These are phyloP conservation scores for Styphnolobium japonicum DNA, from an alignment of 306 rosid genomes.

Conservation along the genomic window DNA sequence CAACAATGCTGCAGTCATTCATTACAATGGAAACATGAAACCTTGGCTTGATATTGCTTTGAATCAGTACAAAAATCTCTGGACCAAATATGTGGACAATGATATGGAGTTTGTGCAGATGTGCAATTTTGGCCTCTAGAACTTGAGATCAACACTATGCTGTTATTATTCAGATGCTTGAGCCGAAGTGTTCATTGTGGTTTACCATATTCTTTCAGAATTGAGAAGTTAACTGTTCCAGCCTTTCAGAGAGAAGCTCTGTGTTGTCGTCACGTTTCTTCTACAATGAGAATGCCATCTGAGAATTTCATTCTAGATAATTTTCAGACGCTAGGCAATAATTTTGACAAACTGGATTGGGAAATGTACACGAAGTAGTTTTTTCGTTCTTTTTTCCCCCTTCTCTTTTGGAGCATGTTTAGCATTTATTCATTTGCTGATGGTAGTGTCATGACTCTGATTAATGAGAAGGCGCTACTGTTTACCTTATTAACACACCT, in stretches of 20 bases:
- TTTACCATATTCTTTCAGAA: slow-evolving; percentile 14
- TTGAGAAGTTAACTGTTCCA: slow-evolving; percentile 43
- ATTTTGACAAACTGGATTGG: slow-evolving; percentile 23
- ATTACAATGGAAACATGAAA: slow-evolving; percentile 96
- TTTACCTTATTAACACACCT: slow-evolving; percentile 7
- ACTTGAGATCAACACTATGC: slow-evolving; percentile 24
- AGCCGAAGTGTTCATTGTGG: slow-evolving; percentile 25
- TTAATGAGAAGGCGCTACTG: slow-evolving; percentile 17
- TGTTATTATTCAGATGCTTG: slow-evolving; percentile 38
- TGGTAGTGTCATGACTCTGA: slow-evolving; percentile 13
- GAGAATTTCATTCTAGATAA: slow-evolving; percentile 10
- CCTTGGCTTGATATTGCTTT: slow-evolving; percentile 99
- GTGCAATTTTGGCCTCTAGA: slow-evolving; percentile 99
- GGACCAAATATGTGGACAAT: slow-evolving; percentile 94
- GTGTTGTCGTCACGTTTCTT: background rate
- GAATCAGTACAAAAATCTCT: slow-evolving; percentile 91
- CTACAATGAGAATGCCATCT: slow-evolving; percentile 6
- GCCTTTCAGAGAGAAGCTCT: slow-evolving; percentile 52
- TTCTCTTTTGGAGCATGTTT: too few species aligned
- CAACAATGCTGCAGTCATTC: slow-evolving; percentile 92
- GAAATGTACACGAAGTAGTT: slow-evolving; percentile 42
- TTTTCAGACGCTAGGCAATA: slow-evolving; percentile 9
- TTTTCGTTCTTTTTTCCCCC: too few species aligned
- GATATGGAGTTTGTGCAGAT: slow-evolving; percentile 98
- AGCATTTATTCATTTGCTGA: slow-evolving; percentile 22